Base-by-base conservation (phyloP, 78 protist species). In the Isochrysis galbana region DNA sequence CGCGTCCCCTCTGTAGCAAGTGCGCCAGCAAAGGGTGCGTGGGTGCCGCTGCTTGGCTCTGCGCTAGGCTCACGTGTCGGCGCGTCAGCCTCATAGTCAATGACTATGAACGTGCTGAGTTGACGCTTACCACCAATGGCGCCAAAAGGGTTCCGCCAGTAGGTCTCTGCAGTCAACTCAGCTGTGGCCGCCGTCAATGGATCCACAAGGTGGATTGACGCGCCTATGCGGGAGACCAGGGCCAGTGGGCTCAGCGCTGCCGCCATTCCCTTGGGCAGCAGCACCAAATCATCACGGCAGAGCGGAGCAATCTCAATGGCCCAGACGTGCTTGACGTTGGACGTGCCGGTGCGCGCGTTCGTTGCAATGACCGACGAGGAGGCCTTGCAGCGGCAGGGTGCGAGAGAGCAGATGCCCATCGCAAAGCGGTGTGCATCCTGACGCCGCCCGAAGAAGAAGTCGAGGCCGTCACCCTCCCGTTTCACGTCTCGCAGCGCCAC, bases 231-330 rank as follows among this genome's bases (percentile, higher is more conserved):
- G 61, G 61, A 51, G 29, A 51, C 61, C 61, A 19, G 61, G 7
- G 61, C 61, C 26, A 80, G 21, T 26, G 36, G 26, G 21, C 54
- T 80, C 21, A 44, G 39, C 17, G n/a, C 1, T 2, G 5, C n/a
- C 48, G 48, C 23, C 77, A 69, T 87, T 45, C 87, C 48, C 36
- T 51, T 93, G n/a, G 99, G 99, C 25, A 99, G 87, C 95, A 95
- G 95, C 32, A 99, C 95, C 0, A 98, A 36, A 94, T 99, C 99
- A 77, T 98, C 98, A 48, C 69, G 92, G 95, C 99, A 99, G 29
- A 99, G 44, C 80, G 99, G 99, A n/a, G 96, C 95, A 14, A 99
- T 91, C 55, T 99, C 99, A 21, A 97, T 96, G 1, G 95, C 87
- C 91, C 47, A 97, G 17, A 99, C 94, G 96, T 55, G 93, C 94